Conservation (phyloP, 805 yeast genomes). For the Monosporozyma aerobia region DNA sequence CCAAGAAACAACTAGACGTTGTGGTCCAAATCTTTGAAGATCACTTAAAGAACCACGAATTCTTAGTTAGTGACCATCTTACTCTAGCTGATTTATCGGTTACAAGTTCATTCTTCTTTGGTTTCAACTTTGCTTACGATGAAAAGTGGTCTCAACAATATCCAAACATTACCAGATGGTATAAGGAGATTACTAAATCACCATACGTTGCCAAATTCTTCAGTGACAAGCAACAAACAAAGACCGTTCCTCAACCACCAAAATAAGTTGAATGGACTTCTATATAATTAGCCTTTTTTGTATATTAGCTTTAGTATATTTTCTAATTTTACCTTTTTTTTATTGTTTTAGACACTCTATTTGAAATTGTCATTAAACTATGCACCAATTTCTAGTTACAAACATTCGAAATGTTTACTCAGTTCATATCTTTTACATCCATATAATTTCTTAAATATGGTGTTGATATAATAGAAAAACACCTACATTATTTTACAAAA, state of each 20-base stretch:
- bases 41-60: slow-evolving; percentile 50
- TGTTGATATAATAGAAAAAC: too few relatives aligned
- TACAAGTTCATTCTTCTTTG: slow-evolving; percentile 12
- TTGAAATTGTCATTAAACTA: too few relatives aligned
- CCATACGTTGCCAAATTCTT: slow-evolving; percentile 7
- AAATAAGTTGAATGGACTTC: not conserved
- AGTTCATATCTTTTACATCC: too few relatives aligned
- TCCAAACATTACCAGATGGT: slow-evolving; percentile 40
- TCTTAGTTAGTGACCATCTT: slow-evolving; percentile 58
- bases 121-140: slow-evolving; percentile 47
- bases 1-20: slow-evolving; percentile 31
- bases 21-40: slow-evolving; percentile 41
- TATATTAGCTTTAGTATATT: not conserved
- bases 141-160: slow-evolving; percentile 48
- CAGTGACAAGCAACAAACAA: not conserved
- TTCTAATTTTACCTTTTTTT: not conserved
- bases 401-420: too few relatives aligned
- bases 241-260: not conserved
- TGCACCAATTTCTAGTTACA: too few relatives aligned
- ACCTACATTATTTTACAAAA: too few relatives aligned
- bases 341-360: not conserved
- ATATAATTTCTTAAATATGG: too few relatives aligned
- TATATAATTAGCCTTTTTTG: not conserved
- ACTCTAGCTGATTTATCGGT: slow-evolving; percentile 28
- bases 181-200: slow-evolving; percentile 3